phyloP scores from a whole-genome alignment of 352 stramenopile genomes.

The Pseudoperonospora humuli region DNA sequence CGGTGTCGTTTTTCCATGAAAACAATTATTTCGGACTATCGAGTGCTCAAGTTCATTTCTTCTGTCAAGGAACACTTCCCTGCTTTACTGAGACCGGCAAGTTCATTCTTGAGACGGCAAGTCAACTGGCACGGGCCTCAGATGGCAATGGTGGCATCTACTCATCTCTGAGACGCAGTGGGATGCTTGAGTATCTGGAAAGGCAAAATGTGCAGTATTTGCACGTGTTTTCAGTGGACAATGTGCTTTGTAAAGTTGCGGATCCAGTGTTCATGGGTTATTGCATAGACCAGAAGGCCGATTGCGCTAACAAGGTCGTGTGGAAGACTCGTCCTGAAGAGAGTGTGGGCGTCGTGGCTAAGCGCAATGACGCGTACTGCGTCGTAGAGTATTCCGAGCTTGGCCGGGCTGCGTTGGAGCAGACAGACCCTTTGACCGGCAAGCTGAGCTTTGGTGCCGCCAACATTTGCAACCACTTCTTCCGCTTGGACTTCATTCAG shows the following conservation, averaged over 20 bases:
- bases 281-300: slow-evolving; percentile 87
- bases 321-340: slow-evolving; percentile 91
- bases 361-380: slow-evolving; percentile 73
- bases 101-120: slow-evolving; percentile 90
- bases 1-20: slow-evolving; percentile 83
- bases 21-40: slow-evolving; percentile 90
- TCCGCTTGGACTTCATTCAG: slow-evolving; percentile 65
- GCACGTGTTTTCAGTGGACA: slow-evolving; percentile 97
- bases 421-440: slow-evolving; percentile 54
- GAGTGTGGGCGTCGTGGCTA: slow-evolving; percentile 89
- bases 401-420: slow-evolving; percentile 53
- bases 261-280: slow-evolving; percentile 96
- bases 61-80: slow-evolving; percentile 93
- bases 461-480: slow-evolving; percentile 99
- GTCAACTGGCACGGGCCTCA: slow-evolving; percentile 86
- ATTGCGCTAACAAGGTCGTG: slow-evolving; percentile 96
- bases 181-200: slow-evolving; percentile 84
- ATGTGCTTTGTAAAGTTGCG: slow-evolving; percentile 92
- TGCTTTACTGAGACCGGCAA: slow-evolving; percentile 93
- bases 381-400: slow-evolving; percentile 99
- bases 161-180: slow-evolving; percentile 85
- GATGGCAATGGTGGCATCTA: slow-evolving; percentile 98
- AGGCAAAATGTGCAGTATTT: slow-evolving; percentile 88
- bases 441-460: slow-evolving; percentile 91
- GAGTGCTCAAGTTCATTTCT: slow-evolving; percentile 90